Evolutionary conservation across 1,139 yeast species (phyloP).

Genomic region (Hyphopichia khmerensis): DNA sequence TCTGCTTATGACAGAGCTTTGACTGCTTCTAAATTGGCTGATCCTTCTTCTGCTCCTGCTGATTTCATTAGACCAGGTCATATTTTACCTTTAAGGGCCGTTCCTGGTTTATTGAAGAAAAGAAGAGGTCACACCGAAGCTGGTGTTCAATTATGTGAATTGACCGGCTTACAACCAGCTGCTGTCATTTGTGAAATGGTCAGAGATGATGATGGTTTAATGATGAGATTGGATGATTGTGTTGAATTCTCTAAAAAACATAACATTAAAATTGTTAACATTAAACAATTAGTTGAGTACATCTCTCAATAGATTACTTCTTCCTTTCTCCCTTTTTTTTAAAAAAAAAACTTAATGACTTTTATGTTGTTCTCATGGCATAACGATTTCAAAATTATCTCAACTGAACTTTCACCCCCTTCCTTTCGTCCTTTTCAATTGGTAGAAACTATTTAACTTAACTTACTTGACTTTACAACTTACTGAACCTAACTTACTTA

Average conservation of each 20-base stretch:
- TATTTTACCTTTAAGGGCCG: conserved; percentile 87
- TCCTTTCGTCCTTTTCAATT: too few species aligned
- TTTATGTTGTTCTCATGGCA: not conserved
- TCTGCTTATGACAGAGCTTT: conserved; percentile 92
- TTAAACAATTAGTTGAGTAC: conserved; percentile 70
- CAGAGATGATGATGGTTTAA: conserved; percentile 87
- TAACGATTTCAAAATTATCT: not conserved
- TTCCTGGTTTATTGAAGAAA: conserved; percentile 72
- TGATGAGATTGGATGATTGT: conserved; percentile 95
- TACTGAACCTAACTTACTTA: too few species aligned
- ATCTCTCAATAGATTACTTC: conserved; percentile 18
- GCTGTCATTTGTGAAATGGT: conserved; percentile 95
- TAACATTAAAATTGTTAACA: conserved; percentile 72
- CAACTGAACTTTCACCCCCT: too few species aligned
- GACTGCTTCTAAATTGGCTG: conserved; percentile 74
- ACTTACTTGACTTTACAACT: not conserved
- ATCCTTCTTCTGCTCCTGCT: conserved; percentile 49
- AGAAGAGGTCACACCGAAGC: conserved; percentile 99
- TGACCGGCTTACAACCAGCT: conserved; percentile 80
- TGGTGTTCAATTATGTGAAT: conserved; percentile 79
- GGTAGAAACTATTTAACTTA: not conserved
- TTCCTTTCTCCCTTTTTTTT: not conserved
- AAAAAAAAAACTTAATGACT: not conserved
- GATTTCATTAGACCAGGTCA: conserved; percentile 94
- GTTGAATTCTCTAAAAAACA: conserved; percentile 61